Conservation (phyloP, 169 alveolate genomes). For the Eimeria praecox region DNA sequence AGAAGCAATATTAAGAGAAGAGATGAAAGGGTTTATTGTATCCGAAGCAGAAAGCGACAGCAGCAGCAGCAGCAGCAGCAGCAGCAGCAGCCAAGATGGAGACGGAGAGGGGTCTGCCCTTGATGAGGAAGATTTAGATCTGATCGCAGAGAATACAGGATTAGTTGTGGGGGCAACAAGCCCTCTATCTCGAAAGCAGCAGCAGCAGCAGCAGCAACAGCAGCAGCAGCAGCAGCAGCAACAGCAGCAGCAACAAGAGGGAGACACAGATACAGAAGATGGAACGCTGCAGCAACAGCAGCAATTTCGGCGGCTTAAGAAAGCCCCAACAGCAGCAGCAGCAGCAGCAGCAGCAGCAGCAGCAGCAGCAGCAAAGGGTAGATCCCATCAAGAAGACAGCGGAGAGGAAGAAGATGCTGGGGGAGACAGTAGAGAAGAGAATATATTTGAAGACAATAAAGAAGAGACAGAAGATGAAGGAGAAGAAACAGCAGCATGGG, state of each 20-base stretch:
- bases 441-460: not conserved
- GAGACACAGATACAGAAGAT: not conserved
- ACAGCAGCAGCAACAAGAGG: constrained; percentile 46
- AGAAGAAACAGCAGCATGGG: constrained; percentile 12
- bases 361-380: not conserved
- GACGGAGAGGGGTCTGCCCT: constrained; percentile 50
- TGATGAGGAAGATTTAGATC: constrained; percentile 61
- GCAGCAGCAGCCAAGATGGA: not conserved
- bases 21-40: constrained; percentile 64
- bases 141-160: constrained; percentile 73
- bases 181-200: not conserved
- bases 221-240: constrained; percentile 18
- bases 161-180: not conserved
- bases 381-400: not conserved
- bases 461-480: constrained; percentile 26
- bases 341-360: constrained; percentile 1
- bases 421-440: not conserved
- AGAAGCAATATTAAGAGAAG: constrained; percentile 45
- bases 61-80: constrained; percentile 39
- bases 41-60: constrained; percentile 52
- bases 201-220: constrained; percentile 23
- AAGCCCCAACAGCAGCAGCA: not conserved
- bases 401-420: not conserved
- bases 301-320: constrained; percentile 7
- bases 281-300: not conserved